Base-by-base conservation (phyloP, 1,284 basidiomycete species). In the Phaffia rhodozyma region DNA sequence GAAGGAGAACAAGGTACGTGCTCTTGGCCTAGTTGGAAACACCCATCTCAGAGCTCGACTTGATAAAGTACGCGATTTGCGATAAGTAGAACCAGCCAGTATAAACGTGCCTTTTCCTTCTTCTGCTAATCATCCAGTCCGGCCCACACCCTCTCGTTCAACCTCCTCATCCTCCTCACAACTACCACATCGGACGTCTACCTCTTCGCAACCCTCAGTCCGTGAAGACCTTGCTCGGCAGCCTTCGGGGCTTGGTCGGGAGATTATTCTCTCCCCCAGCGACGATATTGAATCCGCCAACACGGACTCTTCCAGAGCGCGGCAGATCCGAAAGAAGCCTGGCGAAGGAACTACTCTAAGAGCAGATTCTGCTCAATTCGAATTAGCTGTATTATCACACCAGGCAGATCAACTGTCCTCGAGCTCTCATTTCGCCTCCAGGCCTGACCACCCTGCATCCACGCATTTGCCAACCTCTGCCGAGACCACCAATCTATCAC, bases 21-120 rank as follows among this genome's bases (percentile, higher is more conserved):
- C 54, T 38, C 56, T 66, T 32, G 56, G 47, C 47, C 25, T 48
- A 5, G 43, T 49, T 38, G 63, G 60, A 25, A 61, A 20, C 54
- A n/a, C 20, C 3, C 27, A 61, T 60, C 58, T 18, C 32, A 54
- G 30, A 43, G 48, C 49, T 67, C 34, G 27, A 53, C 54, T 16
- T 2, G 16, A 43, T 43, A 7, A 2, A 16, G 13, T 34, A 57
- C 1, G n/a, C 43, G 11, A 34, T 29, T 25, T 55, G 5, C 43
- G 21, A 29, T 43, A 20, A 16, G 34, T 34, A 16, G 11, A 50
- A 25, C 20, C 60, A 48, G 32, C 51, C 3, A 27, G 38, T 16
- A 23, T 52, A 11, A 61, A 61, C 23, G 25, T 29, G 3, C 9
- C 55, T 2, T n/a, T 23, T 63, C 50, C 55, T 4, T 57, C 61